phyloP scores from a whole-genome alignment of 805 yeast genomes.

The Lachancea fermentati region DNA sequence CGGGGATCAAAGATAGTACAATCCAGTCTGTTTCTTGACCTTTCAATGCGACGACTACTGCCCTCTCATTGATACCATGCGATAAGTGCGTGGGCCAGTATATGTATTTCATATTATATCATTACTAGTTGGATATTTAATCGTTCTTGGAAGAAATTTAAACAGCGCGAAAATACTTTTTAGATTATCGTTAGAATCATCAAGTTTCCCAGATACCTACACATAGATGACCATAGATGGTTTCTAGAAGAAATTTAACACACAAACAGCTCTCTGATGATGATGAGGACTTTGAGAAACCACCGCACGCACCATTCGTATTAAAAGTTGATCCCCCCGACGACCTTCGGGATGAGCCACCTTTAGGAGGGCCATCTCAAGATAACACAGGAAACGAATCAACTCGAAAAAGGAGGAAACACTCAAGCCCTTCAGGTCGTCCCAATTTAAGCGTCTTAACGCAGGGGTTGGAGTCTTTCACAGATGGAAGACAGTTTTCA shows the following conservation, averaged over 20 bases:
- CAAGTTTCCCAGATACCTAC: neutral
- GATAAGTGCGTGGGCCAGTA: slow-evolving; percentile 7
- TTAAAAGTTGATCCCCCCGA: neutral
- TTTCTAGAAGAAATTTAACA: slow-evolving; percentile 5
- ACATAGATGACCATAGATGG: slow-evolving; percentile 1
- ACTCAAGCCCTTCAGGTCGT: neutral
- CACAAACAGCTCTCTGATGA: slow-evolving; percentile 3
- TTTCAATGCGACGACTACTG: slow-evolving; percentile 1
- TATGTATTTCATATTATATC: slow-evolving; percentile 4
- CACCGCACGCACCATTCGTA: neutral
- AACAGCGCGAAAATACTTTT: neutral
- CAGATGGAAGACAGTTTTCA: slow-evolving; percentile 4
- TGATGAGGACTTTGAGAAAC: neutral
- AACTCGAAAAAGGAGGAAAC: neutral
- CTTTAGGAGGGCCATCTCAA: neutral
- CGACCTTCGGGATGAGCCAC: too few species aligned
- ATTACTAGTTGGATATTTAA: too few species aligned
- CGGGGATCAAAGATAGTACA: slow-evolving; percentile 2
- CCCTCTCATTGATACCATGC: neutral
- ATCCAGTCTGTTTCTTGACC: slow-evolving; percentile 4
- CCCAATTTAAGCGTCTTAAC: slow-evolving; percentile 6
- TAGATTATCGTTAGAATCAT: neutral
- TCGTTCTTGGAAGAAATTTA: neutral
- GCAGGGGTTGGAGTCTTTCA: neutral
- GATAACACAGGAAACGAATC: neutral